phyloP scores from a whole-genome alignment of 2,329 filamentous ascomycete species.

The Talaromyces sp. region DNA sequence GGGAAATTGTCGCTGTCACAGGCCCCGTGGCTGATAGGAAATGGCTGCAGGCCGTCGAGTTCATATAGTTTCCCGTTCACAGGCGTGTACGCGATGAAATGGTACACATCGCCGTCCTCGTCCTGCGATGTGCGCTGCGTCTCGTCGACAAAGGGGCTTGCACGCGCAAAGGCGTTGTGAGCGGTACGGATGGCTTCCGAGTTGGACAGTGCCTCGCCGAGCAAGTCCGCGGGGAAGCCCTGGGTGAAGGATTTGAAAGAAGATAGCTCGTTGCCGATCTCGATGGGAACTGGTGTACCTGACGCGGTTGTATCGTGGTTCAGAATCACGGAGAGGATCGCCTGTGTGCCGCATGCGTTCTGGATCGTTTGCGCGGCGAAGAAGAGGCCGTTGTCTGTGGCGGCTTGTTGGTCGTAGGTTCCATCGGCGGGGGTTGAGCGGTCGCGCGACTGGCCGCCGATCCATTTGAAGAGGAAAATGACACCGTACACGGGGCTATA shows the following conservation, averaged over 20 bases:
- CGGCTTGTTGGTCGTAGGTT: conserved; percentile 63
- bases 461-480: conserved; percentile 96
- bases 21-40: conserved; percentile 80
- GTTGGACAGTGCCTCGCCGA: conserved; percentile 67
- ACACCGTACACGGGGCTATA: conserved; percentile 78
- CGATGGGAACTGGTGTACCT: conserved; percentile 40
- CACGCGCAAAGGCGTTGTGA: conserved; percentile 85
- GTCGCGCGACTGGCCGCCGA: conserved; percentile 57
- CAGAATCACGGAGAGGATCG: conserved; percentile 81
- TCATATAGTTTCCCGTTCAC: conserved; percentile 81
- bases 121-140: conserved; percentile 67
- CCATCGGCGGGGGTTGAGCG: conserved; percentile 70
- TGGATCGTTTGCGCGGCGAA: conserved; percentile 97
- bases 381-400: conserved; percentile 68
- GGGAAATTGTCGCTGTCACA: conserved; percentile 70
- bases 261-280: conserved; percentile 64
- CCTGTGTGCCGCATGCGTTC: conserved; percentile 96
- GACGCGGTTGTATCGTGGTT: conserved; percentile 58
- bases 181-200: conserved; percentile 67
- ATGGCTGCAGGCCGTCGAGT: conserved; percentile 87
- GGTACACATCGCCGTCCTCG: conserved; percentile 78
- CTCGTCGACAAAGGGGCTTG: conserved; percentile 89
- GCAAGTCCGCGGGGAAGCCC: conserved; percentile 70
- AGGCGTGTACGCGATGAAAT: conserved; percentile 93
- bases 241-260: conserved; percentile 87